phyloP scores from a whole-genome alignment of 345 rosid genomes.

The Tarenaya hassleriana region DNA sequence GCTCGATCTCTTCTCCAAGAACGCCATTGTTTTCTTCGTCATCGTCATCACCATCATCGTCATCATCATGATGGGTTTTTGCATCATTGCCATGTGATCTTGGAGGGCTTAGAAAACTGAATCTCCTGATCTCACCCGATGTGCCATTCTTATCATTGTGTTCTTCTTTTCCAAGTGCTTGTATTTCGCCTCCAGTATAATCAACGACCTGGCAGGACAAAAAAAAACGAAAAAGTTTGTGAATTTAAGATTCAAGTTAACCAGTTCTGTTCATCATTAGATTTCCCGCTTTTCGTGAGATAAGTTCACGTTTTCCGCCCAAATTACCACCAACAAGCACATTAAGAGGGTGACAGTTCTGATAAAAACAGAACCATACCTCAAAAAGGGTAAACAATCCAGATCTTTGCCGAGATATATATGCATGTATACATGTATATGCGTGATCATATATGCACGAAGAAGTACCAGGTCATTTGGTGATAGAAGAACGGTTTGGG shows the following conservation, averaged over 20 bases:
- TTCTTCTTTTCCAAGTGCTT: conserved; percentile 21
- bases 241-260: conserved; percentile 2
- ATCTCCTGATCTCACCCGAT: conserved; percentile 1
- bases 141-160: conserved; percentile 3
- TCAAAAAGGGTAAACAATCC: not conserved
- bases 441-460: not conserved
- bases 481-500: conserved; percentile 19
- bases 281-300: too few species aligned
- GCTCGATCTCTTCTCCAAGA: conserved; percentile 34
- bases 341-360: not conserved
- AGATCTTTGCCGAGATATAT: conserved; percentile 17
- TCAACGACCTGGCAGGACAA: conserved; percentile 15
- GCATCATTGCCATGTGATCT: not conserved
- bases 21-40: conserved; percentile 27
- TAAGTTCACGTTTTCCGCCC: too few species aligned
- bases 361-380: not conserved
- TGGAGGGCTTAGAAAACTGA: conserved; percentile 16
- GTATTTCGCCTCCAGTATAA: conserved; percentile 7
- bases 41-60: conserved; percentile 32
- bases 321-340: not conserved
- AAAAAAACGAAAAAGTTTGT: not conserved
- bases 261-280: too few species aligned
- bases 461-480: conserved; percentile 23
- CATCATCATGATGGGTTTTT: conserved; percentile 21
- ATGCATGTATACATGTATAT: not conserved